These are phyloP conservation scores for Phytophthora chlamydospora DNA, from an alignment of 352 stramenopile species.

Conservation along the genomic window DNA sequence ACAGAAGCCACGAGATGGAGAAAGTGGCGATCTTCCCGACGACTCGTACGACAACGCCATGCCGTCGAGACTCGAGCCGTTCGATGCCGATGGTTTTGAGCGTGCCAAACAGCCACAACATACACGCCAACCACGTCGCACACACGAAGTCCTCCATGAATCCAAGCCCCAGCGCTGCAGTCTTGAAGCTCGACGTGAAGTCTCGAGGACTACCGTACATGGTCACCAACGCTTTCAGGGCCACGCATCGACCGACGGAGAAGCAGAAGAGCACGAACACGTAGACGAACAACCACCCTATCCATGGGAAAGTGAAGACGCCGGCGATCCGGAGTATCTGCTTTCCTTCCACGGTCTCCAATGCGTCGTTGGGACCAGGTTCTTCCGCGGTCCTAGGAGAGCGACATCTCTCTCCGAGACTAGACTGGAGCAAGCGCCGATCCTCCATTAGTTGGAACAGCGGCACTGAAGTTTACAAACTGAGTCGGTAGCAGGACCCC, in stretches of 20 bases:
- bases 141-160: constrained; percentile 43
- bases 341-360: background rate
- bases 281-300: constrained; percentile 40
- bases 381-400: background rate
- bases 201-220: constrained; percentile 34
- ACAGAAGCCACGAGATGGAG: constrained; percentile 32
- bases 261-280: constrained; percentile 31
- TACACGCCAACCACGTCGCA: constrained; percentile 29
- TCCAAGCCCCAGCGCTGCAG: constrained; percentile 23
- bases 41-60: constrained; percentile 5
- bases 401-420: background rate
- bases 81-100: constrained; percentile 6
- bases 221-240: constrained; percentile 23
- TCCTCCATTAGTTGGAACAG: constrained; percentile 9
- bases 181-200: constrained; percentile 27
- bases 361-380: background rate
- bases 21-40: constrained; percentile 20
- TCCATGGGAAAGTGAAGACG: constrained; percentile 21
- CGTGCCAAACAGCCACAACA: constrained; percentile 36
- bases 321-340: constrained; percentile 8
- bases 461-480: constrained; percentile 1
- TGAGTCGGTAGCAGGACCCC: constrained; percentile 1
- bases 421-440: background rate
- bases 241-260: constrained; percentile 26
- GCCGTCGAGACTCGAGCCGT: constrained; percentile 1